phyloP scores from a whole-genome alignment of 371 early-diverging fungal genomes.

The Mucor circinelloides region DNA sequence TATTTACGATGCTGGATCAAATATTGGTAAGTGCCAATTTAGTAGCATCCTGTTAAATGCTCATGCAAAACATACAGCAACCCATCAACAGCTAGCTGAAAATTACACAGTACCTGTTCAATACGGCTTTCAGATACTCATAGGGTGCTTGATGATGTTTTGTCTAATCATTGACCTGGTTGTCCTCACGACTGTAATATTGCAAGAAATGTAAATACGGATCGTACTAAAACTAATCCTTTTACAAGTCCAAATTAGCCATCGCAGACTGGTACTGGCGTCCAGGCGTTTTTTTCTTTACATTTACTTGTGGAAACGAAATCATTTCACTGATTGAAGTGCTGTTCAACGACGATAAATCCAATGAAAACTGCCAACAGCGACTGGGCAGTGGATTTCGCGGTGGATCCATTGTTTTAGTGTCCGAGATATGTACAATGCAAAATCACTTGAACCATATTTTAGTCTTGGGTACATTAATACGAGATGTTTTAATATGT shows the following conservation, averaged over 20 bases:
- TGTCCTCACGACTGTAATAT: slow-evolving; percentile 26
- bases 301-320: slow-evolving; percentile 14
- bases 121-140: slow-evolving; percentile 13
- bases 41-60: not conserved
- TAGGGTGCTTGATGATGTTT: slow-evolving; percentile 23
- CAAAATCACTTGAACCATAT: slow-evolving; percentile 9
- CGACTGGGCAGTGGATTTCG: not conserved
- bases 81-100: not conserved
- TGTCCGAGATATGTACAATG: slow-evolving; percentile 14
- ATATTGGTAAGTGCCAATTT: not conserved
- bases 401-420: not conserved
- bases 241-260: slow-evolving; percentile 16
- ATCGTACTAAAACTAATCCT: not conserved
- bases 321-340: not conserved
- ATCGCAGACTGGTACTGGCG: slow-evolving; percentile 31
- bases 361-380: slow-evolving; percentile 11
- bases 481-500: slow-evolving; percentile 15
- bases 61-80: not conserved
- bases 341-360: slow-evolving; percentile 4
- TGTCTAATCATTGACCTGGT: slow-evolving; percentile 22
- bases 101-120: slow-evolving; percentile 4
- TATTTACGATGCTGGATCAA: slow-evolving; percentile 15
- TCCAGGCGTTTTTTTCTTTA: slow-evolving; percentile 26
- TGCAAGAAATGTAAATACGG: not conserved
- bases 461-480: not conserved